These are phyloP conservation scores for Hypsizygus marmoreus DNA, from an alignment of 768 basidiomycete genomes.

Conservation along the genomic window DNA sequence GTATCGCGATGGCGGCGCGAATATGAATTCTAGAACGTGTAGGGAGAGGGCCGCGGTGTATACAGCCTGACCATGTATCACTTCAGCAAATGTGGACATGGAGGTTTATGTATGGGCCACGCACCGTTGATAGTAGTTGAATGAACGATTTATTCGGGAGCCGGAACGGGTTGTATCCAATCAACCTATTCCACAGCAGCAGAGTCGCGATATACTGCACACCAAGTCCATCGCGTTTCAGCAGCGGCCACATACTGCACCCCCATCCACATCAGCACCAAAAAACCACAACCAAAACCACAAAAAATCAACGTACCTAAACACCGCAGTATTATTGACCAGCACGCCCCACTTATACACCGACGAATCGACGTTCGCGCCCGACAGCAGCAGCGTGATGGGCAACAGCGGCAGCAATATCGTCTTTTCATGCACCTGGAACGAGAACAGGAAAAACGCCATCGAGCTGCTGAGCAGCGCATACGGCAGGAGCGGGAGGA, in stretches of 20 bases:
- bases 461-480: conserved; percentile 79
- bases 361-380: conserved; percentile 51
- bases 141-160: conserved; percentile 49
- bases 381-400: conserved; percentile 72
- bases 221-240: conserved; percentile 76
- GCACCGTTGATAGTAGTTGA: conserved; percentile 54
- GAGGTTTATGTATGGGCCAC: conserved; percentile 18
- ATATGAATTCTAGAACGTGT: conserved; percentile 63
- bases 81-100: conserved; percentile 19
- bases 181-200: conserved; percentile 78
- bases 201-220: conserved; percentile 71
- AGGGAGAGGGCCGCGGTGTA: conserved; percentile 57
- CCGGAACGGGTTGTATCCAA: conserved; percentile 75
- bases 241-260: conserved; percentile 89
- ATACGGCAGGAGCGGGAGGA: conserved; percentile 74
- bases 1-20: conserved; percentile 71
- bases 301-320: conserved; percentile 60
- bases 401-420: conserved; percentile 87
- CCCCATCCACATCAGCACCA: neutral
- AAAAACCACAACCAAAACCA: neutral
- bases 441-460: conserved; percentile 95
- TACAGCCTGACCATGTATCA: conserved; percentile 37
- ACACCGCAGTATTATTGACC: conserved; percentile 82
- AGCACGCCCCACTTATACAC: conserved; percentile 72
- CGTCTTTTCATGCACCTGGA: conserved; percentile 96